A percentile compares a stretch with the other conserved stretches of the same genome.
These are phyloP conservation scores for Populus euphratica DNA, from an alignment of 345 rosid species.

Conservation along the genomic window DNA sequence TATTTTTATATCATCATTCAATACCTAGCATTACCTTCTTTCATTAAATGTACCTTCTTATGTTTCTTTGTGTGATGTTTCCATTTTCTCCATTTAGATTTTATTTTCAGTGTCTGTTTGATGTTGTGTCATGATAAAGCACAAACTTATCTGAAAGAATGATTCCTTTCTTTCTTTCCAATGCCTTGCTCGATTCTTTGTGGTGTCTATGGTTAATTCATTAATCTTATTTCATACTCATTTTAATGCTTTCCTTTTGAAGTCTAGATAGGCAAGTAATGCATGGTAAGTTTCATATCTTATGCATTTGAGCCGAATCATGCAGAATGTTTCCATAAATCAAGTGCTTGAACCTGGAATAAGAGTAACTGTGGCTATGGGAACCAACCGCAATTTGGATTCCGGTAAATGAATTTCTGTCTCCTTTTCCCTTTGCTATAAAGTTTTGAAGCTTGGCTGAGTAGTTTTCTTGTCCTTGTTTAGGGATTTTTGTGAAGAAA, in stretches of 20 bases:
- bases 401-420: constrained; percentile 31
- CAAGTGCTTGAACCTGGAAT: constrained; percentile 67
- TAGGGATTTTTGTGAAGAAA: not conserved
- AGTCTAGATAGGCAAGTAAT: not conserved
- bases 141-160: not conserved
- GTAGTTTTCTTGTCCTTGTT: not conserved
- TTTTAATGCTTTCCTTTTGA: not conserved
- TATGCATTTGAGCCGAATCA: constrained; percentile 18
- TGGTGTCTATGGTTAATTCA: not conserved
- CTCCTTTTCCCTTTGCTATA: not conserved
- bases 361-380: constrained; percentile 93
- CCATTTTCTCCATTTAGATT: not conserved
- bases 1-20: not conserved
- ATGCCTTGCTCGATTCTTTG: not conserved
- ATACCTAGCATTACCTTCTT: not conserved
- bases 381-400: constrained; percentile 58
- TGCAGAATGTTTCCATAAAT: constrained; percentile 68
- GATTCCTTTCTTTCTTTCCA: not conserved
- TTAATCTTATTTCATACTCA: not conserved
- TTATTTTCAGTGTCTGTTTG: not conserved
- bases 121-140: not conserved
- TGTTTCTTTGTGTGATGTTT: not conserved
- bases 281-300: constrained; percentile 2
- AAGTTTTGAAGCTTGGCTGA: constrained; percentile 3
- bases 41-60: not conserved